Base-by-base conservation (phyloP, 2,329 filamentous ascomycete species). In the Colletotrichum brevisporum region DNA sequence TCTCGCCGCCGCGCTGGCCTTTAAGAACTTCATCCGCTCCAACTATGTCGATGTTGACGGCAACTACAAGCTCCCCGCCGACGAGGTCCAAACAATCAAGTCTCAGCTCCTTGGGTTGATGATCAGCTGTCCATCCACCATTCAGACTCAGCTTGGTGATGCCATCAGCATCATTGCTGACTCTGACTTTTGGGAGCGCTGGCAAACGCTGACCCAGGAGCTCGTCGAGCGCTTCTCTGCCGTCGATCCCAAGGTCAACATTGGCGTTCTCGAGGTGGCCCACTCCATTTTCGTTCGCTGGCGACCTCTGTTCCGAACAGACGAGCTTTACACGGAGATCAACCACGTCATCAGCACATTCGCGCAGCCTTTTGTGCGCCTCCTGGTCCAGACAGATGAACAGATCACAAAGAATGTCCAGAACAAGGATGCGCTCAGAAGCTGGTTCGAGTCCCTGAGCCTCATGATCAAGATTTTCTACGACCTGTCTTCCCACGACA, bases 201-300 rank as follows among this genome's bases (percentile, higher is more conserved):
- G 96, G 96, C 93, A 98, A 77, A 97, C 95, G n/a, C 86, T 99
- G 69, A 95, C 97, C 61, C 67, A 93, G 88, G 95, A 99, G 80
- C 90, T 99, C 68, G 94, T 97, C 74, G 93, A 92, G 56, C 91
- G 95, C 55, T 89, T 99, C 71, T 95, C 94, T 3, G 86, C 91
- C 13, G 90, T 92, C 74, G 93, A 98, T 78, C 90, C 92, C 69
- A 91, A 91, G 73, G 87, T 94, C 79, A 99, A 98, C 81, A 94
- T 95, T 75, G 97, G 96, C 73, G 96, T 99, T 18, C 86, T 99
- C 70, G 94, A 97, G 82, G 96, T 99, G 52, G 97, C 97, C 74
- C 96, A 99, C 82, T 98, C 96, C 56, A 98, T 99, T 75, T 99
- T 98, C 83, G 93, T 92, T 79, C 88, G 96, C 79, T 99, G 96